Base-by-base conservation (phyloP, 805 yeast species). In the Candida ulmi region DNA sequence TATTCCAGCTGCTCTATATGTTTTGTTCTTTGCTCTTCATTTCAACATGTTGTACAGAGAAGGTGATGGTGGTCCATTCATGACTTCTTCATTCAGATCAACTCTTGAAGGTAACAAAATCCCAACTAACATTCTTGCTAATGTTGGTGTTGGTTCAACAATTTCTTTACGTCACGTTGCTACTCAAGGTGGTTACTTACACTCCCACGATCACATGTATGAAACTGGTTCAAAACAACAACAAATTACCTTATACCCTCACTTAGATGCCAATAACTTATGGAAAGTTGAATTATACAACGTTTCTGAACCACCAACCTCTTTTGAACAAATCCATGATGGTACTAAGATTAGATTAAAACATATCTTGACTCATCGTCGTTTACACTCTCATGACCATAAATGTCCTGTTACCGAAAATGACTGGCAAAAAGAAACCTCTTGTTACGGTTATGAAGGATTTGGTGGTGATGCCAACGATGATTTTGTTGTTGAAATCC, bases 371-470 rank as follows among this genome's bases (percentile, higher is more conserved):
- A 73, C 88, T 18, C 68, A 70, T 37, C 64, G 84, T 57, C 76
- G 93, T 69, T 70, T 85, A 55, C 95, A 85, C 62, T 79, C 93
- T 8, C 95, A 85, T 57, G 93, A 85, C 58, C 81, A 82, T 52
- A 80, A 84, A 60, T 80, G 90, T 19, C 86, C 91, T 15, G 87
- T 83, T 16, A 68, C 82, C 41, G 83, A 78, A 55, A 62, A 55
- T 32, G 95, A 85, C 53, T 85, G 93, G 93, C 90, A 83, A 65
- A 83, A 81, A 61, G 95, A 85, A 66, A 87, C 72, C 16, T 73
- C 88, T 4, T 71, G 80, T 62, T 85, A 85, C 58, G 95, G 95
- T 17, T 80, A 57, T 52, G 81, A 79, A 33, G 88, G 85, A 4
- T 85, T 83, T 51, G 78, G 56, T 19, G 95, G 95, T 61, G 93